These are phyloP conservation scores for Dryadomyces quercivorus DNA, from an alignment of 2,329 filamentous ascomycete genomes.

Conservation along the genomic window DNA sequence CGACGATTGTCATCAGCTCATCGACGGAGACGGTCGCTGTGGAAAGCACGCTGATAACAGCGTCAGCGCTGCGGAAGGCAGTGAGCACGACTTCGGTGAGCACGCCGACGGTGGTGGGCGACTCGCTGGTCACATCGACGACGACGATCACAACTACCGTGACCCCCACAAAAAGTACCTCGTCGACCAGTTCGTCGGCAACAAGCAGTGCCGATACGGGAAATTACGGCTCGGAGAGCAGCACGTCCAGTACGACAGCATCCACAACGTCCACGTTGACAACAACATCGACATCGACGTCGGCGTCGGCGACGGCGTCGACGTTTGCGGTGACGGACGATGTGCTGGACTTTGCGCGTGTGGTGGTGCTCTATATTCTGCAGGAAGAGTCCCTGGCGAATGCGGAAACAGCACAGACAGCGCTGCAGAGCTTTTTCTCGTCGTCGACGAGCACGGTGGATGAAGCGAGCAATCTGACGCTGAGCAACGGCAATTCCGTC, in stretches of 20 bases:
- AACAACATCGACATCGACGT: conserved; percentile 21
- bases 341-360: conserved; percentile 50
- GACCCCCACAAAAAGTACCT: conserved; percentile 13
- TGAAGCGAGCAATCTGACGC: conserved; percentile 24
- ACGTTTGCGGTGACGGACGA: conserved; percentile 40
- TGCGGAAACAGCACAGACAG: conserved; percentile 41
- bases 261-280: conserved; percentile 15
- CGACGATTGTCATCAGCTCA: not conserved
- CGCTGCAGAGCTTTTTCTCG: conserved; percentile 43
- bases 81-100: conserved; percentile 8
- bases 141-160: conserved; percentile 16
- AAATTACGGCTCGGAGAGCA: conserved; percentile 2
- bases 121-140: conserved; percentile 6
- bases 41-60: conserved; percentile 14
- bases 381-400: conserved; percentile 38
- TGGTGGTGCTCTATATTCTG: conserved; percentile 49
- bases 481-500: conserved; percentile 28
- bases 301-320: conserved; percentile 21
- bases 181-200: conserved; percentile 17
- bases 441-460: conserved; percentile 15
- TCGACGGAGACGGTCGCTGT: not conserved
- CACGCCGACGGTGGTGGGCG: conserved; percentile 12
- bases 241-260: conserved; percentile 11
- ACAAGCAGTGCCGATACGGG: conserved; percentile 14
- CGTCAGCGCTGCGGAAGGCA: not conserved